Base-by-base conservation (phyloP, 148 eudicot genomes). In the Drosera capensis region DNA sequence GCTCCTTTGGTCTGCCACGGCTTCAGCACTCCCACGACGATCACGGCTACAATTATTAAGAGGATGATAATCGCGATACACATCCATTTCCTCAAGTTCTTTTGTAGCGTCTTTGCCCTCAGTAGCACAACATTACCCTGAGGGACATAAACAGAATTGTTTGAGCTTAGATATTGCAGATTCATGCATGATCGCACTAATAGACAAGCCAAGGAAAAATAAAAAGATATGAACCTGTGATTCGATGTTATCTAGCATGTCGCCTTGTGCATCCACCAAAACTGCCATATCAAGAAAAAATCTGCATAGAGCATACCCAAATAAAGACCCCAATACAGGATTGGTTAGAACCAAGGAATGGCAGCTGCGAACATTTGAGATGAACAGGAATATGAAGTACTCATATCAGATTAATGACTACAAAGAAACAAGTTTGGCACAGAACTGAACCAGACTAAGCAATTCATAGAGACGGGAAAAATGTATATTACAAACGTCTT, bases 231-330 rank as follows among this genome's bases (percentile, higher is more conserved):
- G 30, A 68, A 90, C 99, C 81, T 84, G 95, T 47, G 82, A 73
- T 43, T 80, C 99, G 28, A 90, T 90, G 64, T 90, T 84, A 67
- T 90, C 74, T 3, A 84, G 93, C 78, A 80, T 57, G 57, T 90
- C 99, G 42, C 95, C 99, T 66, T 90, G 99, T 31, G 87, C 85
- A 31, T 90, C 95, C 16, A 84, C 82, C 65, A 90, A 46, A 20
- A 90, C 93, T 14, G 99, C 93, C 88, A 90, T 78, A 70, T 90
- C 99, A 39, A 75, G 29, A 55, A 84, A n/a, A 90, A 57, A 80
- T 81, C 95, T 90, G 76, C 13, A 5, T 34, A 6, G 31, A n/a
- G n/a, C n/a, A n/a, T n/a, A n/a, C n/a, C n/a, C n/a, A 61, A 73
- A 2, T 15, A 15, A 20, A 8, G 23, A 20, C 47, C 20, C 19